These are phyloP conservation scores for Fusarium oxysporum DNA, from an alignment of 2,329 filamentous ascomycete genomes.

Conservation along the genomic window DNA sequence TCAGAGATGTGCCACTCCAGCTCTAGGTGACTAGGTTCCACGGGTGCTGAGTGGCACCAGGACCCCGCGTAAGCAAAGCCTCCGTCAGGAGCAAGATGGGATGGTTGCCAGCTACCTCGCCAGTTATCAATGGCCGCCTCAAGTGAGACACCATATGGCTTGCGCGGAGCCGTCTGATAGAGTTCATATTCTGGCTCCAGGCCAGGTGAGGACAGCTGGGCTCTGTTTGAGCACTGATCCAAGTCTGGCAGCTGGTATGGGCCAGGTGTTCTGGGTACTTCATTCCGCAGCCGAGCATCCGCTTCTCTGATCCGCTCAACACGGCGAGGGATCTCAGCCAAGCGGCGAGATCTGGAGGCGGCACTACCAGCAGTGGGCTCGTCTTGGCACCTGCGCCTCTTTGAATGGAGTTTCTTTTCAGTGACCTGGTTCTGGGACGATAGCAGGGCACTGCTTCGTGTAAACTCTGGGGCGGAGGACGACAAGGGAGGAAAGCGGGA, in stretches of 20 bases:
- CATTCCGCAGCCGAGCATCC: background rate
- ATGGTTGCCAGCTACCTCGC: background rate
- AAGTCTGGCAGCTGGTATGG: background rate
- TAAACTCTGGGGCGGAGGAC: background rate
- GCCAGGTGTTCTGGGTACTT: conserved; percentile 11
- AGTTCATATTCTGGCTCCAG: background rate
- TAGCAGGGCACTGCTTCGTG: background rate
- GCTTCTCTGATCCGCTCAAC: conserved; percentile 1
- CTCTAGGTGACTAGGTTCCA: background rate
- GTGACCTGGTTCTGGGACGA: background rate
- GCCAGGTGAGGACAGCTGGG: background rate
- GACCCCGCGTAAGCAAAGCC: conserved; percentile 34
- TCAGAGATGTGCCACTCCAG: background rate
- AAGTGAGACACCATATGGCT: conserved; percentile 11
- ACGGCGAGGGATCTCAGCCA: background rate
- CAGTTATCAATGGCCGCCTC: background rate
- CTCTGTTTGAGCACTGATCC: background rate
- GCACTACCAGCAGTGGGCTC: background rate
- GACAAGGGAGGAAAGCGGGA: conserved; percentile 1
- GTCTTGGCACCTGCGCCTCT: background rate
- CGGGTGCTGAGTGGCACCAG: conserved; percentile 28
- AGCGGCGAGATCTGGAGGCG: background rate
- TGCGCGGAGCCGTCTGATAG: conserved; percentile 4
- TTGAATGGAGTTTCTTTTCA: background rate
- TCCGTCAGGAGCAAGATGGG: background rate